A percentile compares a stretch with the other conserved stretches of the same genome.
phyloP scores from a whole-genome alignment of 1,284 basidiomycete genomes.

The Puccinia hordei region DNA sequence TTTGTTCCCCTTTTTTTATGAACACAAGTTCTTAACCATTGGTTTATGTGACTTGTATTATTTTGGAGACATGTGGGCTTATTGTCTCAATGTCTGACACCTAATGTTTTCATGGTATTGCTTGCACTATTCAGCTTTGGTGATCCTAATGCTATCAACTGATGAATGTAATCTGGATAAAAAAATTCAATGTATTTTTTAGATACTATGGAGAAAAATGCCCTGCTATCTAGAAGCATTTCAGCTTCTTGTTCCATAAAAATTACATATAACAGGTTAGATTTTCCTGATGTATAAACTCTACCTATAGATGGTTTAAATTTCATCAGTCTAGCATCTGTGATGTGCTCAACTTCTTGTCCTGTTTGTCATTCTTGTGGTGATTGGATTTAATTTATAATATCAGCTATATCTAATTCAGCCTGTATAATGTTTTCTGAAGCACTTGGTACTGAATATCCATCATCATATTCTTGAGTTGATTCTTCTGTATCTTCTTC shows the following conservation, averaged over 20 bases:
- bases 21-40: too few relatives aligned
- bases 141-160: background rate
- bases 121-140: background rate
- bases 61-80: too few relatives aligned
- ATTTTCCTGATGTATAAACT: background rate
- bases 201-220: slow-evolving; percentile 1
- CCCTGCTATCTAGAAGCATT: background rate
- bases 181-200: background rate
- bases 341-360: background rate
- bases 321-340: background rate
- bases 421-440: background rate
- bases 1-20: too few relatives aligned
- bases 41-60: too few relatives aligned
- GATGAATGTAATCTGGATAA: background rate
- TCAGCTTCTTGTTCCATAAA: background rate
- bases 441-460: background rate
- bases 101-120: background rate
- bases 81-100: too few relatives aligned
- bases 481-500: background rate
- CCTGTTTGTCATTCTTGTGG: slow-evolving; percentile 1
- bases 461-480: background rate
- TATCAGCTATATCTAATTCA: background rate
- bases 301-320: background rate
- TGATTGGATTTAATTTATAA: background rate
- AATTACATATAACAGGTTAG: background rate